phyloP scores from a whole-genome alignment of 2,329 filamentous ascomycete species.

The Sarocladiaceae sp. region DNA sequence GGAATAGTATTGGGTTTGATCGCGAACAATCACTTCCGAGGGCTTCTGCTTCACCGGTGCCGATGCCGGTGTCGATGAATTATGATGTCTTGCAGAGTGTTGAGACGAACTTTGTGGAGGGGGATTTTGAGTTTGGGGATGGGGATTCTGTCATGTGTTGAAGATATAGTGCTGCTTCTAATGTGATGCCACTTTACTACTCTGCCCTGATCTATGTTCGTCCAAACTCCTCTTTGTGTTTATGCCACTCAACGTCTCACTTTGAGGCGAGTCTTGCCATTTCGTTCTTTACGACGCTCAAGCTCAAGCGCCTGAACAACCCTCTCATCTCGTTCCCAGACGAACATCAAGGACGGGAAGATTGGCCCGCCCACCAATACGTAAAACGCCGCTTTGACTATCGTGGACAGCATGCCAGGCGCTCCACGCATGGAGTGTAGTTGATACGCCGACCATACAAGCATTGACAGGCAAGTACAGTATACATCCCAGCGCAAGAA shows the following conservation, averaged over 20 bases:
- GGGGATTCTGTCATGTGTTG: not conserved
- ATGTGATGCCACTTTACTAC: too few relatives aligned
- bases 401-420: not conserved
- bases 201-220: too few relatives aligned
- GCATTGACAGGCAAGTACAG: slow-evolving; percentile 9
- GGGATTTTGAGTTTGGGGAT: not conserved
- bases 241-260: too few relatives aligned
- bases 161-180: not conserved
- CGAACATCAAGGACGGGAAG: slow-evolving; percentile 7
- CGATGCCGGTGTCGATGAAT: not conserved
- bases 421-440: not conserved
- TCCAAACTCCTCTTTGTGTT: too few relatives aligned
- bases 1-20: not conserved
- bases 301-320: slow-evolving; percentile 1
- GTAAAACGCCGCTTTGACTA: slow-evolving; percentile 3
- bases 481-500: slow-evolving; percentile 13
- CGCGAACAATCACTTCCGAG: not conserved
- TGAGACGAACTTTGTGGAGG: not conserved
- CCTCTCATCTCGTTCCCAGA: slow-evolving; percentile 11
- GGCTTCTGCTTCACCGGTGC: not conserved
- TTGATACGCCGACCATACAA: slow-evolving; percentile 10
- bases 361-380: slow-evolving; percentile 9
- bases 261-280: too few relatives aligned
- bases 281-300: not conserved
- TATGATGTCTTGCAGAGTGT: not conserved